Conservation (phyloP, 805 yeast species). For the Saccharomycopsis lassenensis region DNA sequence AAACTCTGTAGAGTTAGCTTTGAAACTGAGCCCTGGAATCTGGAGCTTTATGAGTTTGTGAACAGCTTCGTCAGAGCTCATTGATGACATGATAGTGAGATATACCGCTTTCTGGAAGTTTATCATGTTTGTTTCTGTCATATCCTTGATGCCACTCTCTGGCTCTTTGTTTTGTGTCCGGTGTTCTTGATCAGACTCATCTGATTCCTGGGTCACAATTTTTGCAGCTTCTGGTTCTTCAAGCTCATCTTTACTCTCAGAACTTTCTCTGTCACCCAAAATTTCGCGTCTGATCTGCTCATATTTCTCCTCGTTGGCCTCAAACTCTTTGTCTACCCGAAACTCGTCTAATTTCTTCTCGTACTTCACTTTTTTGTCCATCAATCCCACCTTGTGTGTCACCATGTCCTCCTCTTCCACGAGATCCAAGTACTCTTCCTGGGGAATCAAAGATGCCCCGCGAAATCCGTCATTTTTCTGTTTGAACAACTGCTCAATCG, state of each 20-base stretch:
- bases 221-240: slow-evolving; percentile 29
- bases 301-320: slow-evolving; percentile 39
- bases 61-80: slow-evolving; percentile 88
- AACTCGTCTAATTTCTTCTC: slow-evolving; percentile 41
- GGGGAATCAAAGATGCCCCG: slow-evolving; percentile 29
- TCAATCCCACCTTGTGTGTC: slow-evolving; percentile 45
- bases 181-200: slow-evolving; percentile 15
- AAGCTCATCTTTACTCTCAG: slow-evolving; percentile 27
- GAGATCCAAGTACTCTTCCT: slow-evolving; percentile 37
- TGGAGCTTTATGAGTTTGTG: slow-evolving; percentile 60
- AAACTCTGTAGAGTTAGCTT: slow-evolving; percentile 4
- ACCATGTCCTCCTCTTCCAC: slow-evolving; percentile 54
- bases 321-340: slow-evolving; percentile 39
- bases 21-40: slow-evolving; percentile 10
- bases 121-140: slow-evolving; percentile 54
- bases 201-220: slow-evolving; percentile 17
- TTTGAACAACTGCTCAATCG: slow-evolving; percentile 42
- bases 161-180: slow-evolving; percentile 16
- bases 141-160: slow-evolving; percentile 38
- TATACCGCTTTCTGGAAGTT: slow-evolving; percentile 70
- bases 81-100: slow-evolving; percentile 74
- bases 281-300: slow-evolving; percentile 32
- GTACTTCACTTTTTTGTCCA: slow-evolving; percentile 34
- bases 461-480: slow-evolving; percentile 35
- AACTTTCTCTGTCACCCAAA: slow-evolving; percentile 28